Base-by-base conservation (phyloP, 176 grass and related monocot genomes). In the Carex littledalei region DNA sequence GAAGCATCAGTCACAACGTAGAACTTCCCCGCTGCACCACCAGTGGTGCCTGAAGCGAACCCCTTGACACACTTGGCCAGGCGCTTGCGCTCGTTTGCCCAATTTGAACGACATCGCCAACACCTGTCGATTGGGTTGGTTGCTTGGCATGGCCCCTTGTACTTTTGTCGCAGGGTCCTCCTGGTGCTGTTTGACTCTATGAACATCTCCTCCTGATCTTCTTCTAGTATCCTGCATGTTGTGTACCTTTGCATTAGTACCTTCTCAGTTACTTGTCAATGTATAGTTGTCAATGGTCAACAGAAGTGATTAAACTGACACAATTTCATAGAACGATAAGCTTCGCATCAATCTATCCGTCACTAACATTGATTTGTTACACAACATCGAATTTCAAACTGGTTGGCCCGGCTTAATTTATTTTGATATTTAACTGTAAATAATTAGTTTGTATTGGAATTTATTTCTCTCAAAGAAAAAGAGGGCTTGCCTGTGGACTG, bases 61-160 rank as follows among this genome's bases (percentile, higher is more conserved):
- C 94, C 94, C 37, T 86, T 86, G 29, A 90, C 92, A 79, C 94
- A 97, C 0, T 20, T 79, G n/a, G 88, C 94, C 6, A 97, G 63
- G 0, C 55, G 90, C 85, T 88, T 87, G 2, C 94, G 86, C 81
- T 94, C 78, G 6, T 35, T 90, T 5, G 56, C 81, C 94, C 94
- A 97, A 82, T 97, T 73, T 10, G 29, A 54, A 67, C 84, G 87
- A 89, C 94, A 96, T 11, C 94, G 77, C 94, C 94, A 96, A 63
- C 94, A 96, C 41, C 91, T 86, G 91, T 96, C 94, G 72, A 96
- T 96, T 67, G 91, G 94, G 89, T 96, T 96, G 37, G 91, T 96
- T n/a, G 89, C 86, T 3, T 56, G 0, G 86, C 94, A 97, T 31
- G 83, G 88, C 0, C 88, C 88, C 0, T 8, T 22, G 60, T 78